Evolutionary conservation across 2,329 filamentous ascomycete species (phyloP).

Genomic region (Fusarium sp.): DNA sequence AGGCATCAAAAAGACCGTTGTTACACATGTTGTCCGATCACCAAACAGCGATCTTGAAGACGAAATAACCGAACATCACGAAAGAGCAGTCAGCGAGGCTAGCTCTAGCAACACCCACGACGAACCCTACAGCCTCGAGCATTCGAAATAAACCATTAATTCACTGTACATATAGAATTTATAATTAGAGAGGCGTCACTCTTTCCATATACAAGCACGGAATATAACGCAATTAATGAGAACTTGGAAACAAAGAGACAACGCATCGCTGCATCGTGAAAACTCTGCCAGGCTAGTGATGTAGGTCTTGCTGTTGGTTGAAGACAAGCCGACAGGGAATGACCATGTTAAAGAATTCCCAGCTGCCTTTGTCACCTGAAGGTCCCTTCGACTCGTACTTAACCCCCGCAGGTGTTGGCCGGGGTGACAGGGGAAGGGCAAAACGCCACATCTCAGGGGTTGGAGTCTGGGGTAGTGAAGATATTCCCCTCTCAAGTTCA

Average conservation of each 20-base stretch:
- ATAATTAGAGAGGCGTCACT: constrained; percentile 26
- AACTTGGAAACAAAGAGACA: neutral
- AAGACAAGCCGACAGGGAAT: neutral
- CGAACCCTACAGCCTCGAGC: constrained; percentile 42
- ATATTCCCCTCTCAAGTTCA: constrained; percentile 5
- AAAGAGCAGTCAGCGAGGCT: constrained; percentile 47
- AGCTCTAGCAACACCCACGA: constrained; percentile 42
- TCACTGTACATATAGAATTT: constrained; percentile 13
- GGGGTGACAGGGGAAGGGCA: constrained; percentile 36
- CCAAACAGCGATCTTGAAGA: constrained; percentile 33
- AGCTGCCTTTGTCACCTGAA: constrained; percentile 5
- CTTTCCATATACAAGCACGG: constrained; percentile 8
- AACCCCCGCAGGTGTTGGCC: constrained; percentile 30
- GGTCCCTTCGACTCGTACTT: constrained; percentile 6
- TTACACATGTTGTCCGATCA: constrained; percentile 37
- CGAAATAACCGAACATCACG: constrained; percentile 45
- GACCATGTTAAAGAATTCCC: constrained; percentile 1
- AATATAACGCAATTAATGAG: constrained; percentile 24
- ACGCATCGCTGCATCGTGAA: constrained; percentile 14
- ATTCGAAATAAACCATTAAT: constrained; percentile 28
- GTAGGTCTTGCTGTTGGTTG: constrained; percentile 1
- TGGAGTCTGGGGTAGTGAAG: constrained; percentile 21
- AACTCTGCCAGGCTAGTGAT: neutral
- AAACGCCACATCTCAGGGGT: constrained; percentile 21
- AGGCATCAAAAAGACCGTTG: constrained; percentile 44